Base-by-base conservation (phyloP, 106 monocot species). In the Acanthochlamys bracteata region DNA sequence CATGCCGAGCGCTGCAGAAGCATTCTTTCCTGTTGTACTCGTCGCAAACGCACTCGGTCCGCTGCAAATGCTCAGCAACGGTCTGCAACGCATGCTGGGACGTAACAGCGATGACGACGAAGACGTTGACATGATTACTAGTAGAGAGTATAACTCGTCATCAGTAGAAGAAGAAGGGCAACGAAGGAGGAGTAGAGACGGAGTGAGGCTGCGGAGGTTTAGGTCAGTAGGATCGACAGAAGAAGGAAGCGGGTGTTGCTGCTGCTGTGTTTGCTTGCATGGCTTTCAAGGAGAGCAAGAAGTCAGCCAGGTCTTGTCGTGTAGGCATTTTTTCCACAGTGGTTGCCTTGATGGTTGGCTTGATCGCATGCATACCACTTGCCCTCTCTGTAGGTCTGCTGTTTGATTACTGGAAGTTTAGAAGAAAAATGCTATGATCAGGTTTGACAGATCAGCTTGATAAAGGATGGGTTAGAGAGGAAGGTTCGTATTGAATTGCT, bases 321-420 rank as follows among this genome's bases (percentile, higher is more conserved):
- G 65, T 25, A 53, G 65, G 15, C 52, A 65, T 51, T 65, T 49
- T 4, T 65, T 49, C 26, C 52, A 53, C 47, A 23, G 26, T 9
- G 63, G 22, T 9, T 63, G 63, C 43, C 23, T 65, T 22, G 65
- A 52, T 17, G 20, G 25, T 8, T 65, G 65, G 65, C 17, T 65
- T 21, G 65, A 52, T 20, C 49, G 24, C 51, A 12, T 26, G 47
- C 65, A 65, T 25, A 51, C 24, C 16, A 65, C 65, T 24, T 65
- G 65, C 51, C 65, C 65, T 53, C 52, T 65, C 10, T 65, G 65
- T 16, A 24, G 65, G 51, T 51, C 65, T 19, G 19, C 61, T 13
- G 55, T 55, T 21, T 17, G 20, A 49, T 49, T 14, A 49, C 9
- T 49, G 49, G 17, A 4, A 49, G 12, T 49, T 17, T 49, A 49